Evolutionary conservation across 306 rosid species (phyloP), one percentile per base, ranked within the genome.

Genomic region (Quercus berberidifolia): DNA sequence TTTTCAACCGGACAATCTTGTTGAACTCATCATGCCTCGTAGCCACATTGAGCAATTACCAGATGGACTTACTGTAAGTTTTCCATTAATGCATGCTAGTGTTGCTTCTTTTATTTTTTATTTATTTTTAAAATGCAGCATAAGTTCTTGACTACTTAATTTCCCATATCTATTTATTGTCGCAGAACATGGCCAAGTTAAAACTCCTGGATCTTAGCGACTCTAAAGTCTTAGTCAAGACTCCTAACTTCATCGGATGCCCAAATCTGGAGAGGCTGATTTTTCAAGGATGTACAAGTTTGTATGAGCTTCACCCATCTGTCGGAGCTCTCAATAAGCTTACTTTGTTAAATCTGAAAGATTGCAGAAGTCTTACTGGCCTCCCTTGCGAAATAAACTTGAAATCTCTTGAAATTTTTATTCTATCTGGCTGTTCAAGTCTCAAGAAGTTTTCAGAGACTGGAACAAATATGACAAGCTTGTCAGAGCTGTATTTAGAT

Each of bases 131-230:
- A 35, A 35, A 35, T 33, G 38, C 38, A 5, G 41, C 5, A 5
- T 35, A 35, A 1, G 41, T 35, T 6, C 49, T 64, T 64, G 13
- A 64, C 4, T 0, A 6, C 7, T 49, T 25, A 9, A 15, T 54
- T 43, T 51, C 55, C 58, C 20, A 69, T 20, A 63, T 55, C 5
- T 26, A 0, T 21, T 28, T 1, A 11, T 25, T 43, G 0, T 31
- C 4, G 12, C 51, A 83, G 81, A 23, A 8, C n/a, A 79, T 79
- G 23, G n/a, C 41, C 21, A 71, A 43, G 68, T 51, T 83, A 55
- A 83, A 71, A 69, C 23, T 75, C 20, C 31, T 83, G 2, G 81
- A 83, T 68, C 68, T 83, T 63, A 79, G 76, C 46, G 2, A 71
- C 19, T 83, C 83, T 17, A 25, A 64, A 18, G 4, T 55, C 25